Percentiles rank a stretch among this genome's conserved stretches.
These are phyloP conservation scores for Thelephora ganbajun DNA, from an alignment of 768 basidiomycete species.

Conservation along the genomic window DNA sequence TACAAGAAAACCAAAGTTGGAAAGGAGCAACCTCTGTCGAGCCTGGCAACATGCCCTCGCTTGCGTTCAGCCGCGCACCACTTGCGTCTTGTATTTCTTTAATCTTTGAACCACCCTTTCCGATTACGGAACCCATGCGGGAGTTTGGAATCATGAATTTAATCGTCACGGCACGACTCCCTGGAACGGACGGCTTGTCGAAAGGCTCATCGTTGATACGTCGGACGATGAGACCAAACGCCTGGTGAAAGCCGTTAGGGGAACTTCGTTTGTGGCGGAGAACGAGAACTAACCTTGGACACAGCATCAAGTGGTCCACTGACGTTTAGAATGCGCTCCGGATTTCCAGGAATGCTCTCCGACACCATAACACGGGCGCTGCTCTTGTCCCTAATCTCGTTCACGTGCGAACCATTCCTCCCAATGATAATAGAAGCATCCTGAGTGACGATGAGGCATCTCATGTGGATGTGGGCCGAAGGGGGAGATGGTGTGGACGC, in stretches of 20 bases:
- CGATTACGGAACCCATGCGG: conserved; percentile 98
- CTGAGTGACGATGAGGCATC: conserved; percentile 96
- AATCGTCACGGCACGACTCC: conserved; percentile 96
- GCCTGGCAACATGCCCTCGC: conserved; percentile 96
- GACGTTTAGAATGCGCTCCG: conserved; percentile 96
- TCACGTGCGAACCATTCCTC: conserved; percentile 89
- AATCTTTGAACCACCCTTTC: conserved; percentile 94
- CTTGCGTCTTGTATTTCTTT: conserved; percentile 99
- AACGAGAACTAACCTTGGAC: conserved; percentile 57
- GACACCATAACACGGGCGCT: conserved; percentile 95
- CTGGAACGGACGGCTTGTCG: conserved; percentile 93
- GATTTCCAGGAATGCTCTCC: conserved; percentile 96
- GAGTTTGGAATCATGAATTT: conserved; percentile 99
- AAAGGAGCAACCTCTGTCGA: conserved; percentile 75
- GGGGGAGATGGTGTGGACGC: conserved; percentile 35
- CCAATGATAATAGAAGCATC: conserved; percentile 99
- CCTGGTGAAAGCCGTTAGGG: conserved; percentile 31
- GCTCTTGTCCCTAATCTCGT: conserved; percentile 96
- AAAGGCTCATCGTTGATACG: conserved; percentile 99
- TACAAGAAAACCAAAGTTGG: conserved; percentile 3
- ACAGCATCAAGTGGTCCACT: conserved; percentile 97
- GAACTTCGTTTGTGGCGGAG: conserved; percentile 1
- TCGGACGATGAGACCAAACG: conserved; percentile 95
- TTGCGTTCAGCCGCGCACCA: conserved; percentile 90
- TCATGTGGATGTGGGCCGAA: conserved; percentile 87